Evolutionary conservation across 768 basidiomycete species (phyloP).

Genomic region (Hysterangium stoloniferum): DNA sequence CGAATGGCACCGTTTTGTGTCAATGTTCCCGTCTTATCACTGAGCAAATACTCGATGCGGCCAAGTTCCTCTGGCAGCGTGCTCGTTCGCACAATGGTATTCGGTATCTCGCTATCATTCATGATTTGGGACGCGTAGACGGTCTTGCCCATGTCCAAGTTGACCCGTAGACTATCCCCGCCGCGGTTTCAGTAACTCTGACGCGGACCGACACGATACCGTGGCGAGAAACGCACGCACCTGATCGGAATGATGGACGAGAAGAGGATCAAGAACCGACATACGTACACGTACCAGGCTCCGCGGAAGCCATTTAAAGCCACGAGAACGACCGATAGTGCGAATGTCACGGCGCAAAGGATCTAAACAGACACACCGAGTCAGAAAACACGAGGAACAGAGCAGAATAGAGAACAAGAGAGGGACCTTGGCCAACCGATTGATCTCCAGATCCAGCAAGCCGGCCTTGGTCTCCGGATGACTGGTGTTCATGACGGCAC

Average conservation of each 20-base stretch:
- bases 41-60: conserved; percentile 89
- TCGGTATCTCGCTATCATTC: conserved; percentile 86
- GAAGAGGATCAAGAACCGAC: conserved; percentile 95
- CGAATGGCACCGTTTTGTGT: conserved; percentile 81
- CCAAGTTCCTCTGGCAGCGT: conserved; percentile 96
- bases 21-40: conserved; percentile 96
- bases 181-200: neutral
- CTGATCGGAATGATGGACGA: conserved; percentile 99
- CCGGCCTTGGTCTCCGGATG: conserved; percentile 95
- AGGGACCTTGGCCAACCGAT: conserved; percentile 84
- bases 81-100: conserved; percentile 94
- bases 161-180: conserved; percentile 84
- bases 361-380: conserved; percentile 52
- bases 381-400: neutral
- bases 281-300: conserved; percentile 91
- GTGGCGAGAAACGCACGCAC: conserved; percentile 35
- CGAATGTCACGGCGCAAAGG: conserved; percentile 89
- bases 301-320: conserved; percentile 96
- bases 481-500: conserved; percentile 98
- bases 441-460: conserved; percentile 88
- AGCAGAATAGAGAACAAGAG: neutral
- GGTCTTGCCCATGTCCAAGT: conserved; percentile 99
- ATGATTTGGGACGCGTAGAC: conserved; percentile 95
- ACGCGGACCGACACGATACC: neutral
- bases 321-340: conserved; percentile 82